These are phyloP conservation scores for Globisporangium middletonii DNA, from an alignment of 352 stramenopile species.

Conservation along the genomic window DNA sequence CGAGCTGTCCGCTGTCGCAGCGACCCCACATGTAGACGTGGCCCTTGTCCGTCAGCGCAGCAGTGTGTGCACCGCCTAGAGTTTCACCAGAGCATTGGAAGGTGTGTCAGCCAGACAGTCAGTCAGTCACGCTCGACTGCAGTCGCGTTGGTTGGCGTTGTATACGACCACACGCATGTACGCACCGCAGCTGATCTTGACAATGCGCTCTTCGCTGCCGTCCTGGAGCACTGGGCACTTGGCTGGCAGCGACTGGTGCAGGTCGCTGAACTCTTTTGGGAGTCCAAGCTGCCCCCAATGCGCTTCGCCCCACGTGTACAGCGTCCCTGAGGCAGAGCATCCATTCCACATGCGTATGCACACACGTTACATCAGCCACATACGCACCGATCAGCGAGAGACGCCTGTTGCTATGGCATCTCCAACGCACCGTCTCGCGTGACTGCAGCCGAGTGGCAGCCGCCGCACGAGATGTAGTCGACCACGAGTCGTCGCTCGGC, in stretches of 20 bases:
- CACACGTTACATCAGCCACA: neutral
- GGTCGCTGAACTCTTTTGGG: slow-evolving; percentile 49
- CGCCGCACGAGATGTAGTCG: slow-evolving; percentile 76
- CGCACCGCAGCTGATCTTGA: slow-evolving; percentile 72
- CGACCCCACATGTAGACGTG: slow-evolving; percentile 78
- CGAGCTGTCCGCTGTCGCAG: slow-evolving; percentile 71
- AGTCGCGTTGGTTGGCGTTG: too few species aligned
- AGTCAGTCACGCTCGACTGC: neutral
- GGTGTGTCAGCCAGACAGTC: neutral
- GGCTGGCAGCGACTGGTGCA: slow-evolving; percentile 58
- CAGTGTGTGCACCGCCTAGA: slow-evolving; percentile 58
- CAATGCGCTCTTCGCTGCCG: slow-evolving; percentile 42
- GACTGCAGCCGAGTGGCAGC: slow-evolving; percentile 77
- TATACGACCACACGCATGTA: neutral
- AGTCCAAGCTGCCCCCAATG: slow-evolving; percentile 80
- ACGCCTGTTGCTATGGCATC: neutral
- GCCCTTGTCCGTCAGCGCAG: slow-evolving; percentile 58
- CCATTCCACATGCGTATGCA: neutral
- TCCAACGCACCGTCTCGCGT: slow-evolving; percentile 42
- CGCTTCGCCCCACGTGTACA: slow-evolving; percentile 83
- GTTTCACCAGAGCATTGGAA: neutral
- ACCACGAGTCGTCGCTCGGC: slow-evolving; percentile 34
- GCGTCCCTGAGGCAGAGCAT: slow-evolving; percentile 18
- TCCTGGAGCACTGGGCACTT: slow-evolving; percentile 55
- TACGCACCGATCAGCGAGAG: neutral